Evolutionary conservation across 2,329 filamentous ascomycete genomes (phyloP).

Genomic region (Torrubiellomyces zombiae): DNA sequence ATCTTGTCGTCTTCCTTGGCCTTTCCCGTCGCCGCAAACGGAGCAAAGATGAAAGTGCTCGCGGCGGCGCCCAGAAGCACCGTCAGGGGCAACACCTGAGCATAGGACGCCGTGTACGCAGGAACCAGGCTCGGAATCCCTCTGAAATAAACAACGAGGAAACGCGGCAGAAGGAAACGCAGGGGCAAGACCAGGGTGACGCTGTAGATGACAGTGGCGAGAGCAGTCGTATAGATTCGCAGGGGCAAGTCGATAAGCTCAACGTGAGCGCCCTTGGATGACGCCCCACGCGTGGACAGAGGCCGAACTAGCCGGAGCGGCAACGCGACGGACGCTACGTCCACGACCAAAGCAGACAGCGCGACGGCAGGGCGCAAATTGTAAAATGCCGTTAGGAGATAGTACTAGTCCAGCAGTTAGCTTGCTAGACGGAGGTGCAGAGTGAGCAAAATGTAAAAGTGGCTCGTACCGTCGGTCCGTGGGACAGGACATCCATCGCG

Average conservation of each 20-base stretch:
- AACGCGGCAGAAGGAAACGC: slow-evolving; percentile 51
- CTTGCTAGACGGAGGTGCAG: too few species aligned
- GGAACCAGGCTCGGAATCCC: slow-evolving; percentile 50
- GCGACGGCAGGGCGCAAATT: slow-evolving; percentile 44
- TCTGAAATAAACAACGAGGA: slow-evolving; percentile 62
- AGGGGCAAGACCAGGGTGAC: slow-evolving; percentile 55
- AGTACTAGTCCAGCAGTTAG: slow-evolving; percentile 37
- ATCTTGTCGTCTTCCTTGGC: slow-evolving; percentile 30
- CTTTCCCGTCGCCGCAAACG: slow-evolving; percentile 37
- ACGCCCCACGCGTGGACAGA: slow-evolving; percentile 45
- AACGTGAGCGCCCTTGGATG: slow-evolving; percentile 37
- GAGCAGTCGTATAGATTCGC: slow-evolving; percentile 45
- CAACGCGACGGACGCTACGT: slow-evolving; percentile 49
- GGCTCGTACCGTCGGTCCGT: slow-evolving; percentile 46
- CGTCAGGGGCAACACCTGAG: slow-evolving; percentile 42
- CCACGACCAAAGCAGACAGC: slow-evolving; percentile 45
- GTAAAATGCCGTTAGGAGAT: slow-evolving; percentile 68
- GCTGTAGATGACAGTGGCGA: slow-evolving; percentile 59
- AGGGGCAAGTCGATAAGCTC: slow-evolving; percentile 50
- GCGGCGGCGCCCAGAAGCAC: slow-evolving; percentile 50
- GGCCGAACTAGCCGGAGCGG: slow-evolving; percentile 63
- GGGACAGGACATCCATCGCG: slow-evolving; percentile 50
- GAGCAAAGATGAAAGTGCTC: slow-evolving; percentile 62
- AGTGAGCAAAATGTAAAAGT: neutral
- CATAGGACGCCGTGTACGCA: slow-evolving; percentile 46